These are phyloP conservation scores for Cutaneotrichosporon mucoides DNA, from an alignment of 1,284 basidiomycete species.

Conservation along the genomic window DNA sequence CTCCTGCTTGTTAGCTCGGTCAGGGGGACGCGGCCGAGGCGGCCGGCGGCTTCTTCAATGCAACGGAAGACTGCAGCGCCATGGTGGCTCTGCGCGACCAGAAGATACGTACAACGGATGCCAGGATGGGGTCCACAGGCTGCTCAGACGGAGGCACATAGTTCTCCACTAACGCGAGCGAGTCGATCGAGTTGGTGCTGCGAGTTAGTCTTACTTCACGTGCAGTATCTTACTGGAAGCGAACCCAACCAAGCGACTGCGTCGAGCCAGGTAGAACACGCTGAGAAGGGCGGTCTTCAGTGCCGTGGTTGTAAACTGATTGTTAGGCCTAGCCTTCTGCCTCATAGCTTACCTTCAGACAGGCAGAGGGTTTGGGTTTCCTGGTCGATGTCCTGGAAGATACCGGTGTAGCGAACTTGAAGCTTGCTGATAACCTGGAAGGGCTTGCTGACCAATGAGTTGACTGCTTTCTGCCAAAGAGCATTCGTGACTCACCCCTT, in stretches of 20 bases:
- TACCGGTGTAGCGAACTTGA: slow-evolving; percentile 44
- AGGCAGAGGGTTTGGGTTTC: slow-evolving; percentile 45
- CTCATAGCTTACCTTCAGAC: slow-evolving; percentile 30
- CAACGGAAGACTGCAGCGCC: slow-evolving; percentile 48
- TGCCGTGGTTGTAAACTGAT: slow-evolving; percentile 45
- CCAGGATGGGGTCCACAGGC: slow-evolving; percentile 40
- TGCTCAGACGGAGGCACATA: slow-evolving; percentile 34
- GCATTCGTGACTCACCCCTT: slow-evolving; percentile 20
- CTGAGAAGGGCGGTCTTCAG: slow-evolving; percentile 39
- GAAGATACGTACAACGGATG: slow-evolving; percentile 40
- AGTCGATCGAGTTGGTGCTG: slow-evolving; percentile 47
- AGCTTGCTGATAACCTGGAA: slow-evolving; percentile 48
- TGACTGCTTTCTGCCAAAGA: background rate
- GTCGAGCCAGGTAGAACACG: slow-evolving; percentile 33
- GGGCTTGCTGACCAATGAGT: slow-evolving; percentile 31
- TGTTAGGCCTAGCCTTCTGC: background rate
- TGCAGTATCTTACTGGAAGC: slow-evolving; percentile 67
- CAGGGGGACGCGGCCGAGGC: too few species aligned
- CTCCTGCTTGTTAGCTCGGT: background rate
- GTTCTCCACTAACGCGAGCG: slow-evolving; percentile 41
- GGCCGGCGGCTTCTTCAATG: slow-evolving; percentile 18
- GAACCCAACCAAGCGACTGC: slow-evolving; percentile 52
- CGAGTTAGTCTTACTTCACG: background rate
- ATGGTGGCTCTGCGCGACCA: slow-evolving; percentile 41
- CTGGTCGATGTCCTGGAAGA: slow-evolving; percentile 46